A percentile compares a stretch with the other conserved stretches of the same genome.
These are phyloP conservation scores for Candida insectalens DNA, from an alignment of 805 yeast species.

Conservation along the genomic window DNA sequence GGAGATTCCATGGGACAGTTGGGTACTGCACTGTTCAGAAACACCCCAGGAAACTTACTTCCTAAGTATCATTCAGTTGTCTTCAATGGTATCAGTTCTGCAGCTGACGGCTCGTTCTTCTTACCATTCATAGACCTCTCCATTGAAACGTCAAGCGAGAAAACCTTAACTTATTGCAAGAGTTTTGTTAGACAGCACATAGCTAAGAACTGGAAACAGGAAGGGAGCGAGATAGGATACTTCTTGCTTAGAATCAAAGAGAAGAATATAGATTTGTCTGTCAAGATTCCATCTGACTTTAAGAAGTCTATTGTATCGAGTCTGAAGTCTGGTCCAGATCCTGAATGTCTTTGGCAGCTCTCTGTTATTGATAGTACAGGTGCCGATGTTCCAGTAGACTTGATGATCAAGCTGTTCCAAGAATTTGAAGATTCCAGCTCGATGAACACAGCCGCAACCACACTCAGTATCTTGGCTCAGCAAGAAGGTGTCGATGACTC, in stretches of 20 bases:
- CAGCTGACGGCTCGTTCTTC: conserved; percentile 28
- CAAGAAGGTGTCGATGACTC: too few species aligned
- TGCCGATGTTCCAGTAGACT: conserved; percentile 16
- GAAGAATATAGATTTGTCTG: conserved; percentile 13
- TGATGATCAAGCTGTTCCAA: conserved; percentile 14
- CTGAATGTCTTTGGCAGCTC: conserved; percentile 38
- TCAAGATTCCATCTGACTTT: conserved; percentile 25
- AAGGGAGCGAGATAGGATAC: conserved; percentile 28
- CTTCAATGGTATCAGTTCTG: conserved; percentile 29
- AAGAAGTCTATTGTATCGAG: conserved; percentile 19
- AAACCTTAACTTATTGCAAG: conserved; percentile 34
- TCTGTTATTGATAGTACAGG: conserved; percentile 30
- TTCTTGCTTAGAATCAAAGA: conserved; percentile 30
- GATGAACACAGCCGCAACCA: too few species aligned
- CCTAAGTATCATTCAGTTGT: conserved; percentile 36
- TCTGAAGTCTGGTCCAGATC: conserved; percentile 10
- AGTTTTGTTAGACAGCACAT: conserved; percentile 41
- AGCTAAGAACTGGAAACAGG: conserved; percentile 29
- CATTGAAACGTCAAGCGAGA: conserved; percentile 32
- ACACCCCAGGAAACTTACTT: conserved; percentile 32
- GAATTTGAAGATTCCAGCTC: conserved; percentile 4
- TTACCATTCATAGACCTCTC: conserved; percentile 39
- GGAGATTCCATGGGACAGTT: conserved; percentile 31
- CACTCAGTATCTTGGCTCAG: too few species aligned
- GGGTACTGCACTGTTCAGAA: conserved; percentile 43